Conservation (phyloP, 805 yeast species). For the Candida manassasensis region DNA sequence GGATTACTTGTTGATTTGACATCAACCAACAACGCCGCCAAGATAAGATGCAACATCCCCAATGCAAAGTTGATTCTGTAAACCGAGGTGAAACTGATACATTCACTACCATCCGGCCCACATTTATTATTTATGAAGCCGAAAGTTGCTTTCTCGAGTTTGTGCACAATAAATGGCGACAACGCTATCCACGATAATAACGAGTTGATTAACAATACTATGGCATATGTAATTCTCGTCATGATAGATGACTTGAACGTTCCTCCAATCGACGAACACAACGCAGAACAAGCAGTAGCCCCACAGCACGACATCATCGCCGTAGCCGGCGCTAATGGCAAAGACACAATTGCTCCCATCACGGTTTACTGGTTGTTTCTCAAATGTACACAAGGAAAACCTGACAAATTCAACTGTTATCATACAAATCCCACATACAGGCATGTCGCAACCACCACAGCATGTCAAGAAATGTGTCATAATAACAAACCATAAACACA, state of each 20-base stretch:
- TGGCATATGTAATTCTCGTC: constrained; percentile 84
- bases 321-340: constrained; percentile 62
- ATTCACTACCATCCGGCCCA: constrained; percentile 64
- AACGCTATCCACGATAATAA: constrained; percentile 89
- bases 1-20: constrained; percentile 76
- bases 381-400: no score
- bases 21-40: constrained; percentile 65
- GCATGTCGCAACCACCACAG: no score
- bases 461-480: no score
- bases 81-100: constrained; percentile 89
- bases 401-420: no score
- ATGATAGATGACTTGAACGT: constrained; percentile 70
- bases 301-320: constrained; percentile 69
- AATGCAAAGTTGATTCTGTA: constrained; percentile 86
- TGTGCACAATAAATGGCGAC: constrained; percentile 69
- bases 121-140: constrained; percentile 71
- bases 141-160: constrained; percentile 67
- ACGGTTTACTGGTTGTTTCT: background rate
- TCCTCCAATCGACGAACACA: constrained; percentile 49
- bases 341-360: constrained; percentile 68
- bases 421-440: no score
- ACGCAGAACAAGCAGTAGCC: constrained; percentile 68
- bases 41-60: constrained; percentile 68
- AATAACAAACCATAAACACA: no score
- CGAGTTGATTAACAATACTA: constrained; percentile 71